Evolutionary conservation across 2,329 filamentous ascomycete genomes (phyloP), one percentile per base, ranked within the genome.

Genomic region (Fusarium staphyleae): DNA sequence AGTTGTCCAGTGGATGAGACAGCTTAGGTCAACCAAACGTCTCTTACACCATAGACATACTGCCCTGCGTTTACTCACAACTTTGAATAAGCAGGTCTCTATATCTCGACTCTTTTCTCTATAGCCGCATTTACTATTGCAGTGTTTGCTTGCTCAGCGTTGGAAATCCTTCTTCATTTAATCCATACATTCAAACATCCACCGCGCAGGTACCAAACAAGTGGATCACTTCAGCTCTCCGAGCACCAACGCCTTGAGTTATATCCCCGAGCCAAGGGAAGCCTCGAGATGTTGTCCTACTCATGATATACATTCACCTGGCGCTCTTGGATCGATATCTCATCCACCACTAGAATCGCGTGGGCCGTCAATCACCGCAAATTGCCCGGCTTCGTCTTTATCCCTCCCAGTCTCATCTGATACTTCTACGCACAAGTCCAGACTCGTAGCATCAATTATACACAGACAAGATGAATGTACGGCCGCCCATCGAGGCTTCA

Each of bases 401-500:
- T 55, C 59, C 60, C 60, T 63, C 60, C 40, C 47, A 24, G 35
- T 22, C 32, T 44, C 13, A 24, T 34, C 60, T 32, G 26, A 36
- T 26, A 43, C 41, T 22, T 48, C 22, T 52, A 24, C 22, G 42
- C 37, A 32, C 37, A 53, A 43, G 6, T 16, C 28, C 28, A 22
- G 15, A 19, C 10, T 29, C 28, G 18, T n/a, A n/a, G 16, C n/a
- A 24, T n/a, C 33, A 16, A 24, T 37, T 45, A 50, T 26, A 37
- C 28, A 53, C 11, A 48, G 32, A 34, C 54, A 60, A 56, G 46
- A 99, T 98, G 95, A 95, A 98, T 72, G 96, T 92, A 35, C 84
- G 93, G 53, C 89, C 89, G 45, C 85, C 90, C 50, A 91, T 98
- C 69, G 91, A 96, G 77, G 85, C 86, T 43, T 86, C 90, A 14